Conservation (phyloP, 352 stramenopile species). For the Hyaloperonospora arabidopsidis region DNA sequence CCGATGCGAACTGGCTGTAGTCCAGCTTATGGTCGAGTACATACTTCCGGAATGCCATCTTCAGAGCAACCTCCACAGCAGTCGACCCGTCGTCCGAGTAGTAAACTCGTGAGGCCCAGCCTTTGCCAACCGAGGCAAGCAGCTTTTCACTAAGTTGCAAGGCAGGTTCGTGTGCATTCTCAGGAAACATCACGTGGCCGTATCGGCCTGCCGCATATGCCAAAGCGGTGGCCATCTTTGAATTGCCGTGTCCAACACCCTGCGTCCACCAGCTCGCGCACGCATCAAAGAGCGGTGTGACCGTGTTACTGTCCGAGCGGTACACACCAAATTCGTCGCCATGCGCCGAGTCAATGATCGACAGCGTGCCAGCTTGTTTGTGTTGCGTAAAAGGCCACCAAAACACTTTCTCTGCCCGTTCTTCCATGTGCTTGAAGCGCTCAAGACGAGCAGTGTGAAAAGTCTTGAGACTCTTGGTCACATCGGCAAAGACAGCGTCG, state of each 20-base stretch:
- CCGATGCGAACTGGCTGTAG: slow-evolving; percentile 39
- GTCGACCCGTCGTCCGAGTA: slow-evolving; percentile 89
- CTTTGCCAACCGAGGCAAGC: slow-evolving; percentile 65
- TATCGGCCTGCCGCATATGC: slow-evolving; percentile 87
- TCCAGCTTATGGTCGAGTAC: slow-evolving; percentile 57
- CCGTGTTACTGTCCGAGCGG: slow-evolving; percentile 36
- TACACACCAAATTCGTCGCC: slow-evolving; percentile 79
- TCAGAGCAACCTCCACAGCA: slow-evolving; percentile 85
- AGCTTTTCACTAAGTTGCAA: slow-evolving; percentile 72
- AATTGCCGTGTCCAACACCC: slow-evolving; percentile 84
- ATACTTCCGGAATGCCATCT: slow-evolving; percentile 89
- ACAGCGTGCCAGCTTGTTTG: slow-evolving; percentile 71
- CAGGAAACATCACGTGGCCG: slow-evolving; percentile 89
- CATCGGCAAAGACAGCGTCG: slow-evolving; percentile 37
- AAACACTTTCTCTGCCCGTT: slow-evolving; percentile 65
- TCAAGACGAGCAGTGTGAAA: slow-evolving; percentile 55
- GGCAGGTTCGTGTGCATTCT: slow-evolving; percentile 84
- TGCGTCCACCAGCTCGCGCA: slow-evolving; percentile 92
- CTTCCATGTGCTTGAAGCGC: slow-evolving; percentile 47
- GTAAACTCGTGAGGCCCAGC: slow-evolving; percentile 85
- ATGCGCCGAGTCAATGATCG: slow-evolving; percentile 85
- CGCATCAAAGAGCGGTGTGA: slow-evolving; percentile 79
- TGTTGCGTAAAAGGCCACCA: slow-evolving; percentile 94
- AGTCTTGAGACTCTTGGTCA: slow-evolving; percentile 39
- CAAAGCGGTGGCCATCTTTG: slow-evolving; percentile 79